phyloP scores from a whole-genome alignment of 2,329 filamentous ascomycete species.

The Teratosphaeria nubilosa region DNA sequence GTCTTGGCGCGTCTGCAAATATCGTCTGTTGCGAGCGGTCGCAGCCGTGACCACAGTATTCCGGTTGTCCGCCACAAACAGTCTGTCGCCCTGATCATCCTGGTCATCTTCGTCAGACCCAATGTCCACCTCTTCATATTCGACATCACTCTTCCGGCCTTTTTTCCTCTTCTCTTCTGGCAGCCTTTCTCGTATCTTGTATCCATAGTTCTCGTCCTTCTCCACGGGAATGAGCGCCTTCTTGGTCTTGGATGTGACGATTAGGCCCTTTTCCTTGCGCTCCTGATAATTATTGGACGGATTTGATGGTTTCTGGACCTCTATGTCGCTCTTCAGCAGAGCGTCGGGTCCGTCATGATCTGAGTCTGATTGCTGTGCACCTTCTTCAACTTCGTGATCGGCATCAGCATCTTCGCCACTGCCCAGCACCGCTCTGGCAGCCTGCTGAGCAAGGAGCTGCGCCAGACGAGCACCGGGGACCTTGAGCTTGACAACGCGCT shows the following conservation, averaged over 20 bases:
- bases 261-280: constrained; percentile 21
- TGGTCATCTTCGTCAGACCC: constrained; percentile 35
- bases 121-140: constrained; percentile 38
- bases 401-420: constrained; percentile 19
- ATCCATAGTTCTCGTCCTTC: constrained; percentile 24
- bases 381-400: constrained; percentile 18
- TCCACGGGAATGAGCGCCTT: constrained; percentile 24
- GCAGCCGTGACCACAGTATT: neutral
- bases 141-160: constrained; percentile 9
- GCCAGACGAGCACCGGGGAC: constrained; percentile 29
- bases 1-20: constrained; percentile 32
- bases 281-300: constrained; percentile 28
- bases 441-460: constrained; percentile 24
- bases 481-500: constrained; percentile 32
- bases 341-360: constrained; percentile 6
- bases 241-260: constrained; percentile 21
- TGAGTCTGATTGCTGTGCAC: constrained; percentile 14
- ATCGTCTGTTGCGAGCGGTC: constrained; percentile 14
- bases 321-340: constrained; percentile 25
- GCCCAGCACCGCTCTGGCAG: constrained; percentile 17
- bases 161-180: constrained; percentile 9
- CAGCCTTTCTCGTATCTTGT: constrained; percentile 22
- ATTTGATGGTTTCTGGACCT: constrained; percentile 18
- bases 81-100: constrained; percentile 23
- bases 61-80: constrained; percentile 1